Conservation (phyloP, 495 filamentous ascomycete species). For the Amphirosellinia nigrospora region DNA sequence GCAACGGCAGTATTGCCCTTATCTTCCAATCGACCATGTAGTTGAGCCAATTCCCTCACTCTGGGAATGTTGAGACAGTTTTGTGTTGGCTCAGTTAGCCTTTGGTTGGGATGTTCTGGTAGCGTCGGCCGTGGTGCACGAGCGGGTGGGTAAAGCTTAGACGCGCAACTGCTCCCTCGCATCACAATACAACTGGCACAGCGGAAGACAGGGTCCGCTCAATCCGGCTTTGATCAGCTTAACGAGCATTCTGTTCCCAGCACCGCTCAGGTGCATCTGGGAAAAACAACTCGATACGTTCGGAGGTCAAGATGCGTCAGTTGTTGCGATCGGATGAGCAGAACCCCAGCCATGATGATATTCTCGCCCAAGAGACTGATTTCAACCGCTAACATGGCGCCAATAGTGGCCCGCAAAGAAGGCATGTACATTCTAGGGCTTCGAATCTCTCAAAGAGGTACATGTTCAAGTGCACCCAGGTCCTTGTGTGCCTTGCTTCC, state of each 20-base stretch:
- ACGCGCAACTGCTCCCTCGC: conserved; percentile 9
- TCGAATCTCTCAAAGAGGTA: neutral
- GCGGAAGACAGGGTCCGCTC: conserved; percentile 19
- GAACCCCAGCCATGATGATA: neutral
- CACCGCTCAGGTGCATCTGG: neutral
- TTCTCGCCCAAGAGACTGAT: conserved; percentile 13
- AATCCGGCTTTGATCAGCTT: conserved; percentile 4
- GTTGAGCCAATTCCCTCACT: neutral
- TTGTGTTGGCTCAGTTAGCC: conserved; percentile 4
- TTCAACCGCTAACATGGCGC: conserved; percentile 6
- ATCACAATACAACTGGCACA: conserved; percentile 7
- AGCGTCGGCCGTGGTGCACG: conserved; percentile 11
- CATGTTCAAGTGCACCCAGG: neutral
- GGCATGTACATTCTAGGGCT: neutral
- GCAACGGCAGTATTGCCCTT: neutral
- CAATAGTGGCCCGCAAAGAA: conserved; percentile 6
- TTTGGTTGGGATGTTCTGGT: conserved; percentile 5
- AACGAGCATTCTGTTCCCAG: neutral
- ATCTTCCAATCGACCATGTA: conserved; percentile 10
- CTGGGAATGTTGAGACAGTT: neutral
- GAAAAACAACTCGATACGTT: neutral
- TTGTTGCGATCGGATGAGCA: neutral
- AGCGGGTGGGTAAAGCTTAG: conserved; percentile 13
- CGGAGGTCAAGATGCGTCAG: neutral
- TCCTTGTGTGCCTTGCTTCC: neutral